A percentile compares a stretch with the other conserved stretches of the same genome.
Conservation (phyloP, 164 flowering plant species). For the Amborella trichopoda region DNA sequence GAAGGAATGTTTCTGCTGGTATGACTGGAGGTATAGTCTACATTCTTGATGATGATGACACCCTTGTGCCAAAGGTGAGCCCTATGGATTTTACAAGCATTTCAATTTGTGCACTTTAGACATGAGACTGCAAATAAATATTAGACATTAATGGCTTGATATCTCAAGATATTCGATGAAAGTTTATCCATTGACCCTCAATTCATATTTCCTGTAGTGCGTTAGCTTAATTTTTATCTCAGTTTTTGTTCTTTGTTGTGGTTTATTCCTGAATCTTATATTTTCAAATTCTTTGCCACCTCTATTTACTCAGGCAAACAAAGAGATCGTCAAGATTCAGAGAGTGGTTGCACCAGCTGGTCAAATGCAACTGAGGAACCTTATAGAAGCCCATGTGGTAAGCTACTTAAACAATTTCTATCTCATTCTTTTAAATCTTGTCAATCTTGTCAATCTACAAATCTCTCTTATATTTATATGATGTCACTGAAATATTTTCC, state of each 20-base stretch:
- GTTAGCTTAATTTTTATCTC: too few relatives aligned
- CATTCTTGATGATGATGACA: slow-evolving; percentile 88
- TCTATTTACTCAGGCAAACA: slow-evolving; percentile 56
- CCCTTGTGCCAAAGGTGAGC: slow-evolving; percentile 83
- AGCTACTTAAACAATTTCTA: slow-evolving; percentile 13
- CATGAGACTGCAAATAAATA: too few relatives aligned
- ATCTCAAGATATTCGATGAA: too few relatives aligned
- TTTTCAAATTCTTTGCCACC: too few relatives aligned
- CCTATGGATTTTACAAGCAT: background rate
- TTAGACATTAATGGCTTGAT: too few relatives aligned
- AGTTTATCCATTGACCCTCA: too few relatives aligned
- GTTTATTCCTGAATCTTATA: too few relatives aligned
- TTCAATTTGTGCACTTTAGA: too few relatives aligned
- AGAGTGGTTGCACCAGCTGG: slow-evolving; percentile 88
- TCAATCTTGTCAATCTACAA: background rate
- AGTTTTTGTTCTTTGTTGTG: too few relatives aligned
- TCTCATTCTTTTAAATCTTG: background rate
- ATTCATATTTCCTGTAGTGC: too few relatives aligned
- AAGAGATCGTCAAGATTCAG: slow-evolving; percentile 92
- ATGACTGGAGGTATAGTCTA: slow-evolving; percentile 99
- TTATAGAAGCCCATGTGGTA: slow-evolving; percentile 94
- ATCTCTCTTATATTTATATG: background rate
- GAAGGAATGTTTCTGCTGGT: slow-evolving; percentile 97
- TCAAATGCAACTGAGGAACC: slow-evolving; percentile 84
- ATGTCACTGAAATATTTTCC: background rate